phyloP scores from a whole-genome alignment of 768 basidiomycete species.

The Mrakia hoshinonis region DNA sequence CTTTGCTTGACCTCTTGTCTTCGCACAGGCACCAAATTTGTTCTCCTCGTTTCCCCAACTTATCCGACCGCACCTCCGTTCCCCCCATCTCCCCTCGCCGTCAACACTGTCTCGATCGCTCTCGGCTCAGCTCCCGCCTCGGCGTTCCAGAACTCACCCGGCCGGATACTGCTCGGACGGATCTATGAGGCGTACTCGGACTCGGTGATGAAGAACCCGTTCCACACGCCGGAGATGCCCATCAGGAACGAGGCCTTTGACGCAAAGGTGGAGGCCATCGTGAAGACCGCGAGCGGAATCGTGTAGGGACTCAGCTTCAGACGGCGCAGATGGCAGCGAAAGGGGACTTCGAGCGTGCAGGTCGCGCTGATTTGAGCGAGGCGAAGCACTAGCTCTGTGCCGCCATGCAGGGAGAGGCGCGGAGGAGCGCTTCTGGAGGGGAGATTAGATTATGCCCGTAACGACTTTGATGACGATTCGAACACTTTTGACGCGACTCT shows the following conservation, averaged over 20 bases:
- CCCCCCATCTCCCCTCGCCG: background rate
- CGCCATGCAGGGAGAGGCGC: too few relatives aligned
- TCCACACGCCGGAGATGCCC: slow-evolving; percentile 99
- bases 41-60: slow-evolving; percentile 72
- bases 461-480: too few relatives aligned
- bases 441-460: too few relatives aligned
- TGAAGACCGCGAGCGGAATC: background rate
- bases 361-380: too few relatives aligned
- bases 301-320: too few relatives aligned
- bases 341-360: too few relatives aligned
- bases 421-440: too few relatives aligned
- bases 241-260: slow-evolving; percentile 88
- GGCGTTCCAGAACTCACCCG: slow-evolving; percentile 15
- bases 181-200: slow-evolving; percentile 92
- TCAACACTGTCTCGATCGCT: background rate
- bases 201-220: slow-evolving; percentile 97
- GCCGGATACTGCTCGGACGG: slow-evolving; percentile 53
- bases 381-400: too few relatives aligned
- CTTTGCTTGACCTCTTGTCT: slow-evolving; percentile 93
- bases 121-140: background rate
- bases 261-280: slow-evolving; percentile 35
- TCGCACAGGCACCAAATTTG: slow-evolving; percentile 85
- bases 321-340: too few relatives aligned
- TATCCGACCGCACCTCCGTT: slow-evolving; percentile 42
- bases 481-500: too few relatives aligned